Evolutionary conservation across 257 asterid genomes (phyloP), one percentile per base, ranked within the genome.

Genomic region (Nicotiana tomentosiformis): DNA sequence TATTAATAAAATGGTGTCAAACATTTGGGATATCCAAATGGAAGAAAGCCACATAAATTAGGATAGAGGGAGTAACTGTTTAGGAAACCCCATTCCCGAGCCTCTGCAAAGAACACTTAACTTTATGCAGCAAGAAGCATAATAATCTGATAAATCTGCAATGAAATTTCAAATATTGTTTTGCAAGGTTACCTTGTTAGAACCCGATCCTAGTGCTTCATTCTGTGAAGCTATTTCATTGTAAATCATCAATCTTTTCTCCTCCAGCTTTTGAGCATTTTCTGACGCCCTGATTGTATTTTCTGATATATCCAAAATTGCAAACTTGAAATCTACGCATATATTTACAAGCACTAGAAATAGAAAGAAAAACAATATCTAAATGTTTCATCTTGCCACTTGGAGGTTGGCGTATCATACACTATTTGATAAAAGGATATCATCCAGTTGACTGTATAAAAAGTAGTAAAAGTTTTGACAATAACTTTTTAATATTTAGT

Each of bases 211-310:
- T 84, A 88, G 80, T 55, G 83, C 85, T 66, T 88, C 90, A 77
- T 88, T 89, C 83, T 86, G 78, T 30, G 86, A 84, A 80, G 84
- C 81, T 56, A 96, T 79, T 82, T 90, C 92, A 23, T 88, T 90
- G 56, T 89, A 89, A 43, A 87, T 78, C 62, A 85, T 86, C 53
- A 81, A 84, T 79, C 98, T 91, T 86, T 84, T 85, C 65, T 87
- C 87, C 84, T 94, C 99, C 89, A 89, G 78, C 79, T 91, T 93
- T 84, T 92, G 87, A 88, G 99, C 98, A 85, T 86, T 91, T 87
- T 89, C 86, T 32, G 99, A 89, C 56, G 92, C 93, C 89, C 81
- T 89, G 84, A 88, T 81, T 69, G 89, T 56, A 83, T 86, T 88
- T 86, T 86, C 93, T 86, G 90, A 85, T 70, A 84, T 33, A 83